phyloP scores from a whole-genome alignment of 1,284 basidiomycete genomes.

The Apiotrichum brassicae region DNA sequence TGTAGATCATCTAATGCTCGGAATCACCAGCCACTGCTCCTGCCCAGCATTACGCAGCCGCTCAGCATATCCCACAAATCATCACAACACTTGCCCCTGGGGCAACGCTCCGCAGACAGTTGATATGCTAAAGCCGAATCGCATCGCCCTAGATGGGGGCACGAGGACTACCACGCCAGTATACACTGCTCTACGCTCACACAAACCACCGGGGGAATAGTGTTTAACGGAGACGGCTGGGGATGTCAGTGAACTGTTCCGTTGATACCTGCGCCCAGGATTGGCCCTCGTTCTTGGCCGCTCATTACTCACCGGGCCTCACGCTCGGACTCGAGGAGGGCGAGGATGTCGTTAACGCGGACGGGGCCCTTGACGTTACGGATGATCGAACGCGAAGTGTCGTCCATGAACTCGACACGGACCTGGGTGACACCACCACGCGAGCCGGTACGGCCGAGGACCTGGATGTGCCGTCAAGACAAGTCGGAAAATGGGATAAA shows the following conservation, averaged over 20 bases:
- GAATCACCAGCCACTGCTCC: too few species aligned
- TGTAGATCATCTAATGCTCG: too few species aligned
- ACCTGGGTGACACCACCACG: constrained; percentile 99
- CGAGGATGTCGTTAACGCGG: constrained; percentile 92
- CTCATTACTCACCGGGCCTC: constrained; percentile 88
- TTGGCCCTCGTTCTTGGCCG: too few species aligned
- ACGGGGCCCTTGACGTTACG: constrained; percentile 99
- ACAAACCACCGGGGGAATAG: constrained; percentile 4
- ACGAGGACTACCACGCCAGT: constrained; percentile 20
- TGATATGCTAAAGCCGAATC: constrained; percentile 21
- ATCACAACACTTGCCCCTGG: too few species aligned
- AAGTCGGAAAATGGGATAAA: neutral
- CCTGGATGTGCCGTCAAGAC: constrained; percentile 51
- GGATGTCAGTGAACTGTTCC: neutral
- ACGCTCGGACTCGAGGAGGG: constrained; percentile 96
- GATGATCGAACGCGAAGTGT: constrained; percentile 91
- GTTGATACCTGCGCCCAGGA: neutral
- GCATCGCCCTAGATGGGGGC: constrained; percentile 13
- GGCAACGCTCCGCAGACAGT: too few species aligned
- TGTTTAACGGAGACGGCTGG: constrained; percentile 26
- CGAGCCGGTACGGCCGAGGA: constrained; percentile 97
- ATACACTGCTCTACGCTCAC: constrained; percentile 19
- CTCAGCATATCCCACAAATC: too few species aligned
- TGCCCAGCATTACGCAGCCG: too few species aligned
- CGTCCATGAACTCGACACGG: constrained; percentile 99